Conservation (phyloP, 148 eudicot genomes). For the Oxyria digyna region DNA sequence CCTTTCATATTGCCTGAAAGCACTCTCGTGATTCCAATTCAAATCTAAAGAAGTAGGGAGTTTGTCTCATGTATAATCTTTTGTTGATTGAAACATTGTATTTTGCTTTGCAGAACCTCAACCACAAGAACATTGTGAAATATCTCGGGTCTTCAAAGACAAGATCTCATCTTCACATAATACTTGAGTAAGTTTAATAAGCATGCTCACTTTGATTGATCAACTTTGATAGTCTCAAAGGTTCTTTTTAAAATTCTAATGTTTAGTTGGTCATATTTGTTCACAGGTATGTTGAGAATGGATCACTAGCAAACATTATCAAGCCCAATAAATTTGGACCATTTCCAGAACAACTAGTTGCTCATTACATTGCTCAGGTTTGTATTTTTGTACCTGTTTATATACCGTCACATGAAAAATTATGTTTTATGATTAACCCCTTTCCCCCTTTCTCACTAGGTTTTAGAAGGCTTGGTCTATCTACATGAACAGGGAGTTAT, state of each 20-base stretch:
- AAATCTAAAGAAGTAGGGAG: neutral
- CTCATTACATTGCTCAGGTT: slow-evolving; percentile 94
- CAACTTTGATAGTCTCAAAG: neutral
- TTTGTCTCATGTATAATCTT: slow-evolving; percentile 3
- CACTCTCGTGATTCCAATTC: neutral
- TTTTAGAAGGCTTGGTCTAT: slow-evolving; percentile 96
- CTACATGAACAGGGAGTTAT: slow-evolving; percentile 99
- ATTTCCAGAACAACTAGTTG: slow-evolving; percentile 95
- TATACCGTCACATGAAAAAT: neutral
- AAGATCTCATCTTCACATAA: slow-evolving; percentile 86
- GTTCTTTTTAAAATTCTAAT: slow-evolving; percentile 1
- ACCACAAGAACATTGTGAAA: slow-evolving; percentile 97
- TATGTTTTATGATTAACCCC: slow-evolving; percentile 8
- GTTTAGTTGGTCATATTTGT: slow-evolving; percentile 9
- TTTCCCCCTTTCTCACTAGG: slow-evolving; percentile 24
- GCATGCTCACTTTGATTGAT: slow-evolving; percentile 2
- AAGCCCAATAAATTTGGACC: slow-evolving; percentile 99
- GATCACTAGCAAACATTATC: slow-evolving; percentile 94
- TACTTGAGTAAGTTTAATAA: slow-evolving; percentile 70
- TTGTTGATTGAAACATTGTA: neutral
- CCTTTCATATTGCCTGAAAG: neutral
- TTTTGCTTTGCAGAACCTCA: slow-evolving; percentile 56
- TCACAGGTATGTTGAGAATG: slow-evolving; percentile 91
- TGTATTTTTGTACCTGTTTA: slow-evolving; percentile 10
- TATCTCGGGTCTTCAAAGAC: slow-evolving; percentile 97